Evolutionary conservation across 208 protist species (phyloP), one percentile per base, ranked within the genome.

Genomic region (Novymonas esmeraldas): DNA sequence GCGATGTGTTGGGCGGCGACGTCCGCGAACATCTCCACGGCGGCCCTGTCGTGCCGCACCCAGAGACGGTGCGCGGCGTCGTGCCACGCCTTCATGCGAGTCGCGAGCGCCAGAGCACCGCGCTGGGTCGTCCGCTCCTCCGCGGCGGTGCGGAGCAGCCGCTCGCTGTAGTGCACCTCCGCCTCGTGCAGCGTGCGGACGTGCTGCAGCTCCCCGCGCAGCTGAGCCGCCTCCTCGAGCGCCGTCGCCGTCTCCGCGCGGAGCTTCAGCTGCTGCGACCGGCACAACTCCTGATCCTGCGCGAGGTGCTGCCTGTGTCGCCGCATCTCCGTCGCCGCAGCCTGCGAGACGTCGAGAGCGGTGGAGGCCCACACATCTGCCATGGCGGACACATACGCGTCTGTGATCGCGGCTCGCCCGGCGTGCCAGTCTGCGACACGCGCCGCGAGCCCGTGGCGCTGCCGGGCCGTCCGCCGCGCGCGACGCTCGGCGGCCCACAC

Each of bases 401-500:
- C 64, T 0, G 24, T 7, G 11, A 49, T 48, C 42, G 10, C 9
- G 1, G 45, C 26, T 3, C 42, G 18, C 3, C 2, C 55, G 0
- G 26, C 22, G 22, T 63, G 60, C 69, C 69, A 74, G n/a, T 57
- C 36, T 20, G 29, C 22, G 5, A 59, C 10, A 6, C 44, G 52
- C 26, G 36, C 2, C 4, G 70, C 13, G 29, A 77, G n/a, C 3
- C 38, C 28, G 26, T 60, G 34, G 10, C 45, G 63, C 18, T 73
- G 61, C 44, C 28, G 41, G 38, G 22, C 38, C 5, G 22, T 33
- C 34, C 71, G 50, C 34, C 62, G 60, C 29, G 26, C 39, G 20
- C 45, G 64, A n/a, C 58, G 61, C 48, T 60, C 66, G 16, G 55
- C 28, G 5, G 75, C 55, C 66, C 71, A 81, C 20, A 62, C 26